phyloP scores from a whole-genome alignment of 768 basidiomycete genomes.

The Pleurotus pulmonarius region DNA sequence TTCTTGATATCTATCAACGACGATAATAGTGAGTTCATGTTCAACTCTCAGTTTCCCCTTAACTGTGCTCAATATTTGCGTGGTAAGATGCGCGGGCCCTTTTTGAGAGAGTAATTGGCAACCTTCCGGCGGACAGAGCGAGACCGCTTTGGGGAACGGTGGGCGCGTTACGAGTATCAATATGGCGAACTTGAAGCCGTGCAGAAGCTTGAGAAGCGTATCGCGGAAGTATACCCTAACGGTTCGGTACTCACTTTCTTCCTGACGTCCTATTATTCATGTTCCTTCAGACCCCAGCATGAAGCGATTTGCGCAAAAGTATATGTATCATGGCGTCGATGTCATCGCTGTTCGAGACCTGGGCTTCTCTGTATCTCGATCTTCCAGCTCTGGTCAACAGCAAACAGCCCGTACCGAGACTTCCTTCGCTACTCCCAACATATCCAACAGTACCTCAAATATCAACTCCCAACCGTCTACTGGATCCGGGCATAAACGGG shows the following conservation, averaged over 20 bases:
- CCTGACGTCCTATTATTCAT: neutral
- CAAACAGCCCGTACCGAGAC: slow-evolving; percentile 31
- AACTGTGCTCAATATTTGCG: slow-evolving; percentile 4
- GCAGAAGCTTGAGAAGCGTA: slow-evolving; percentile 85
- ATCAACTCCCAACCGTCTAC: slow-evolving; percentile 1
- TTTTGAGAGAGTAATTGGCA: slow-evolving; percentile 84
- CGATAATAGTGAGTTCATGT: slow-evolving; percentile 72
- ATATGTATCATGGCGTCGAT: slow-evolving; percentile 79
- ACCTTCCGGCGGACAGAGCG: slow-evolving; percentile 74
- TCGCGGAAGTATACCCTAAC: slow-evolving; percentile 82
- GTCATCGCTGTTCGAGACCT: slow-evolving; percentile 88
- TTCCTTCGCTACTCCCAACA: slow-evolving; percentile 18
- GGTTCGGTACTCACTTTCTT: slow-evolving; percentile 43
- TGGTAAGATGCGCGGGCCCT: slow-evolving; percentile 86
- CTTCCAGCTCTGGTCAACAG: slow-evolving; percentile 15
- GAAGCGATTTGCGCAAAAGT: slow-evolving; percentile 86
- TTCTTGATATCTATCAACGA: slow-evolving; percentile 96
- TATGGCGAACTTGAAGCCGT: slow-evolving; percentile 90
- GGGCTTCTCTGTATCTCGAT: slow-evolving; percentile 62
- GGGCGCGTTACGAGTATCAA: slow-evolving; percentile 94
- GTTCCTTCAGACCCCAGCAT: slow-evolving; percentile 70
- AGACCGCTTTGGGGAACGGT: slow-evolving; percentile 93
- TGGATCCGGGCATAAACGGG: slow-evolving; percentile 24
- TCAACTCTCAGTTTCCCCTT: neutral
- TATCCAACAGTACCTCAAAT: slow-evolving; percentile 1